Evolutionary conservation across 176 grass and related monocot genomes (phyloP).

Genomic region (Avena atlantica): DNA sequence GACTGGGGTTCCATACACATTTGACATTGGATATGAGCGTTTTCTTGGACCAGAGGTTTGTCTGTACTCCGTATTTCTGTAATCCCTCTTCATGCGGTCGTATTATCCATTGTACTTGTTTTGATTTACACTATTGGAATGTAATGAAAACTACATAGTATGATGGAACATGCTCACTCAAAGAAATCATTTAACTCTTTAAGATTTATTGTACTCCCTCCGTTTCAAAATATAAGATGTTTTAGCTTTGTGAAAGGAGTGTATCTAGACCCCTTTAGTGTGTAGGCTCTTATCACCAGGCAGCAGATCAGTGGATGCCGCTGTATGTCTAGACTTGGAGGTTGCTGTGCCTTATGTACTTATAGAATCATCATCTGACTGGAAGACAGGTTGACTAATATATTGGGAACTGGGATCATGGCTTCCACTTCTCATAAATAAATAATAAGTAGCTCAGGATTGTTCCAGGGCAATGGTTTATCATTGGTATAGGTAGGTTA

Average conservation of each 20-base stretch:
- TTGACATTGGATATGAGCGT: constrained; percentile 96
- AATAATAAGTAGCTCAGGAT: constrained; percentile 20
- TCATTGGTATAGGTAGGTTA: neutral
- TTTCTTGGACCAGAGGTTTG: constrained; percentile 99
- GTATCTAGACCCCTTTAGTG: too few relatives aligned
- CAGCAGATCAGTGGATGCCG: neutral
- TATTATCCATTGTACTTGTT: neutral
- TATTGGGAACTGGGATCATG: constrained; percentile 20
- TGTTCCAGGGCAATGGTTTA: constrained; percentile 1
- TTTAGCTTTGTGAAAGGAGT: too few relatives aligned
- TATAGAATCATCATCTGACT: constrained; percentile 11
- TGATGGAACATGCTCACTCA: constrained; percentile 6
- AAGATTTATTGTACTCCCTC: neutral
- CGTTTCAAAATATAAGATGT: too few relatives aligned
- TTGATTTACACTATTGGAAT: constrained; percentile 7
- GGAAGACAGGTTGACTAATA: constrained; percentile 17
- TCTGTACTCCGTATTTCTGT: constrained; percentile 47
- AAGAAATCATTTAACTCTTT: constrained; percentile 30
- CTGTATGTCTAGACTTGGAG: neutral
- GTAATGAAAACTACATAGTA: constrained; percentile 16
- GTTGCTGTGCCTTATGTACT: neutral
- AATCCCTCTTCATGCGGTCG: neutral
- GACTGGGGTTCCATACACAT: constrained; percentile 84
- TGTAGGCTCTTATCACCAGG: neutral
- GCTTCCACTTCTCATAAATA: constrained; percentile 4